Base-by-base conservation (phyloP, 1,284 basidiomycete species). In the Neolentinus lepideus region DNA sequence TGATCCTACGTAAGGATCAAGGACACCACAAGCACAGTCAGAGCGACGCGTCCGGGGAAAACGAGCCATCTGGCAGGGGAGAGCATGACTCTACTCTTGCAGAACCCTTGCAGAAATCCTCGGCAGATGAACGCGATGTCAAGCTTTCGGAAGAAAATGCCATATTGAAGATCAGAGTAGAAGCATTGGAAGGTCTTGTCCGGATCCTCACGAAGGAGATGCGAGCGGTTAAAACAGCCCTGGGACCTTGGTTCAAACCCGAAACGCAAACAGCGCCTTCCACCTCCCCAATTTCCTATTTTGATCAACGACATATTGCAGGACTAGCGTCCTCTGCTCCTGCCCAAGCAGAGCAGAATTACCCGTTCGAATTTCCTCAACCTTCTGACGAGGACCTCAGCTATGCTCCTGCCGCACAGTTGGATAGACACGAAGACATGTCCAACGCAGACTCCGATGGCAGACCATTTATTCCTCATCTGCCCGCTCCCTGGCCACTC, bases 231-330 rank as follows among this genome's bases (percentile, higher is more conserved):
- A 78, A 77, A 61, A 65, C 63, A 14, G 76, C 75, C 3, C 66
- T 90, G n/a, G 85, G 85, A 0, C 86, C 87, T 1, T 90, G 87
- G 87, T 80, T 76, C 61, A 69, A 71, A 45, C 61, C 66, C n/a
- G 66, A 43, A 16, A 16, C 8, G 8, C 19, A 43, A 4, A 21
- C 38, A 43, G 6, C 38, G n/a, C 6, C 38, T 3, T 21, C 38
- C 38, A 31, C 12, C 6, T 31, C 29, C 12, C 29, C 29, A 6
- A 4, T 31, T 31, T 43, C 38, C 16, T 43, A 43, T 16, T 43
- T 43, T 16, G 16, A n/a, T 16, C 16, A 43, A 9, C 12, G 38
- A 21, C 12, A 22, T 24, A 11, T 16, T 11, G 4, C 24, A 11
- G 19, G 27, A 12, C 47, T 6, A 12, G 14, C 21, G 47, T 22